phyloP scores from a whole-genome alignment of 2,329 filamentous ascomycete genomes.

The Fusarium verrucosum region DNA sequence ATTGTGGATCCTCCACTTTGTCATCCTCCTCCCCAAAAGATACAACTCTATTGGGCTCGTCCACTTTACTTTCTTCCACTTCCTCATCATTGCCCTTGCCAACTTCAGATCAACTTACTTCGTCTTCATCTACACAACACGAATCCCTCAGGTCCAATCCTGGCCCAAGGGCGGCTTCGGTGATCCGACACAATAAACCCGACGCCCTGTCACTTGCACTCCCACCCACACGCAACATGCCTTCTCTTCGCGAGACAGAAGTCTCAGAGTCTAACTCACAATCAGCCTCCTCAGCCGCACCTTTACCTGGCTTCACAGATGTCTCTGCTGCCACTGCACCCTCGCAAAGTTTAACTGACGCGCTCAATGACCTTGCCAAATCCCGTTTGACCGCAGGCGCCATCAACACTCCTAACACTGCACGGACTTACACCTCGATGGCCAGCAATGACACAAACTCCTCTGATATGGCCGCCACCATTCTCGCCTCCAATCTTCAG shows the following conservation, averaged over 20 bases:
- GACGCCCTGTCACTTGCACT: conserved; percentile 66
- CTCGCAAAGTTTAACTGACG: conserved; percentile 71
- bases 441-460: conserved; percentile 23
- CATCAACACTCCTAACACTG: conserved; percentile 38
- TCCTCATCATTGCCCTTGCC: conserved; percentile 16
- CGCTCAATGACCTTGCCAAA: conserved; percentile 63
- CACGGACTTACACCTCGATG: conserved; percentile 24
- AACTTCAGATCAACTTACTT: conserved; percentile 39
- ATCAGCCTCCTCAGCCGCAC: conserved; percentile 11
- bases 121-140: conserved; percentile 19
- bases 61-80: conserved; percentile 10
- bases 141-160: conserved; percentile 53
- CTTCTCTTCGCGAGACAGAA: conserved; percentile 56
- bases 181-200: conserved; percentile 67
- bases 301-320: conserved; percentile 6
- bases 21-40: conserved; percentile 25
- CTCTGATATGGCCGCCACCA: conserved; percentile 24
- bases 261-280: conserved; percentile 47
- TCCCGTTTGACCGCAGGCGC: conserved; percentile 47
- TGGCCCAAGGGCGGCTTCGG: conserved; percentile 82
- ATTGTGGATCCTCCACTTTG: conserved; percentile 42
- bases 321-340: conserved; percentile 54
- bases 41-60: conserved; percentile 11
- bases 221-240: conserved; percentile 55
- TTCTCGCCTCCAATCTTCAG: conserved; percentile 65